Evolutionary conservation across 495 filamentous ascomycete genomes (phyloP).

Genomic region (Penicillium nucicola): DNA sequence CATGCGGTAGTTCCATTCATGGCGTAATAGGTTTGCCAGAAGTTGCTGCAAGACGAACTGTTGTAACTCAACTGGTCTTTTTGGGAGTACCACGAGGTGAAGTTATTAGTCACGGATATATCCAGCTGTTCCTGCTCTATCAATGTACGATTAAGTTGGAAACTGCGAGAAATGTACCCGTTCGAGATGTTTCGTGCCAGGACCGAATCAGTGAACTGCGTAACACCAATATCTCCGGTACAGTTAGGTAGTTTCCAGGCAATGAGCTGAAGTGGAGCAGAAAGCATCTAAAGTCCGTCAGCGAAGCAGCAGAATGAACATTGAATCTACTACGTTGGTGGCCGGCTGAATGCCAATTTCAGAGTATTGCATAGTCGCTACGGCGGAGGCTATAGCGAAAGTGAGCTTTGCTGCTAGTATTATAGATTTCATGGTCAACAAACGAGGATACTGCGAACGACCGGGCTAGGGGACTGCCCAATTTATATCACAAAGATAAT

Average conservation of each 20-base stretch:
- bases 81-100: background rate
- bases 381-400: too few species aligned
- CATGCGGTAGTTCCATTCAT: conserved; percentile 1
- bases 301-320: too few species aligned
- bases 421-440: too few species aligned
- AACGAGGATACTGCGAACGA: too few species aligned
- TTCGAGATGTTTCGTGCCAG: conserved; percentile 4
- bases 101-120: conserved; percentile 1
- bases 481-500: too few species aligned
- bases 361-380: too few species aligned
- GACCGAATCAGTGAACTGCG: background rate
- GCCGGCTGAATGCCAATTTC: too few species aligned
- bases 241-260: conserved; percentile 1
- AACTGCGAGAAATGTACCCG: background rate
- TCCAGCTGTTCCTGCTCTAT: conserved; percentile 1
- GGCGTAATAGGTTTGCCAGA: conserved; percentile 7
- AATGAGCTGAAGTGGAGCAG: background rate
- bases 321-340: too few species aligned
- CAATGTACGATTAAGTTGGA: conserved; percentile 6
- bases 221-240: background rate
- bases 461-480: too few species aligned
- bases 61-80: conserved; percentile 2
- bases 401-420: too few species aligned
- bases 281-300: too few species aligned
- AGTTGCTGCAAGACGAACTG: conserved; percentile 3